Base-by-base conservation (phyloP, 805 yeast species). In the Nakazawaea laoshanensis region DNA sequence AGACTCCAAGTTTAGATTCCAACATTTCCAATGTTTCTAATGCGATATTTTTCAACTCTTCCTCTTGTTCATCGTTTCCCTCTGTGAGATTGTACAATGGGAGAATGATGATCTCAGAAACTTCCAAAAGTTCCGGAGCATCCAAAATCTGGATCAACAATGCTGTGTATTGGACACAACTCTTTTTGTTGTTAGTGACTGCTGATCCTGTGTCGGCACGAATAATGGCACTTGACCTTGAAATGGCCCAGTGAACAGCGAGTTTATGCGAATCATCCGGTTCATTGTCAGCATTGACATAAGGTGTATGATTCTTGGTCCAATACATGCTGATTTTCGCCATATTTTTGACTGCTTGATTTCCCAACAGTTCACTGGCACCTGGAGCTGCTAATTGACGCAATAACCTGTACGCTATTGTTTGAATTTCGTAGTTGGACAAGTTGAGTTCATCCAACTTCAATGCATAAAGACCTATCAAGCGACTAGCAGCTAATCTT, bases 341-440 rank as follows among this genome's bases (percentile, higher is more conserved):
- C 40, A 88, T 53, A 39, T 79, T 78, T 51, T 79, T 83, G 15
- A 81, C 74, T 19, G 72, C 64, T 48, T 77, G 81, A 12, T 64
- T 51, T 1, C 83, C 81, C 36, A 86, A 59, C 1, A 66, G 70
- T 32, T 75, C 77, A 4, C 81, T 57, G 18, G 87, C 63, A 5
- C 68, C 55, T 2, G 95, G 92, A 2, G 96, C 95, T 17, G 81
- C 74, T 30, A 89, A 57, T 60, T 85, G 95, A 46, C 88, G 81
- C 38, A 86, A 63, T 23, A 72, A 57, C 45, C 86, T 69, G 43
- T 70, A 70, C 0, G 80, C 82, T 33, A 82, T 70, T 0, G 72
- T 70, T 49, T 83, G 89, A n/a, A 81, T 47, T 29, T 76, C 74
- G 19, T 59, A 55, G 16, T 57, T 58, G 2, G 59, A 41, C 27